Base-by-base conservation (phyloP, 106 monocot genomes). In the Allium cepa region DNA sequence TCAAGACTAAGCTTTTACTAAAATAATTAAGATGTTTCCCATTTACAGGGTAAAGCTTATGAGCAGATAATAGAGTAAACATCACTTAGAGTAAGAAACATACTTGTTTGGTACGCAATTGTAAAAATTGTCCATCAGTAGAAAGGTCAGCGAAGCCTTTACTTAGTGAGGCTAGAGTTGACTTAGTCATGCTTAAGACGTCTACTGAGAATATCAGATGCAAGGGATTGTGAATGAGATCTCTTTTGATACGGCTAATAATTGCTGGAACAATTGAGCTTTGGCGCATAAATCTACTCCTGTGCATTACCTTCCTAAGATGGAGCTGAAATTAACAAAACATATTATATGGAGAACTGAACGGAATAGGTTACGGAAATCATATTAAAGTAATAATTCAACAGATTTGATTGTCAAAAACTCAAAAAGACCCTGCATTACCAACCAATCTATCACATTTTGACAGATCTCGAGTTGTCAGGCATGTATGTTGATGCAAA, bases 101-200 rank as follows among this genome's bases (percentile, higher is more conserved):
- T 71, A 87, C 99, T 85, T 99, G 99, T 60, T 99, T 89, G 59
- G 93, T 87, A 53, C 99, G 87, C 68, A 90, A 63, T 45, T 93
- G 92, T 60, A 99, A 75, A 69, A 99, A 99, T 60, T 90, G 92
- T 14, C 87, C 82, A 85, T 99, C 99, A 27, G 87, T 99, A 57
- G 99, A 99, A 60, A 99, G 90, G 76, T 99, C 99, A 22, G 93
- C 99, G 81, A 99, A 93, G 46, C 99, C 99, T 92, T 85, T 99
- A 71, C 99, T 99, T 71, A 99, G 83, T 71, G 99, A 99, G 36
- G 93, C 81, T 67, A 99, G 73, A 64, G 99, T 90, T 59, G 99
- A 99, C 78, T 87, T 99, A 60, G 99, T 99, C 93, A 99, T 93
- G 46, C 99, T 79, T 67, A 99, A 79, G n/a, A 99, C 81, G 69